Conservation (phyloP, 2,329 filamentous ascomycete genomes). For the Verticillium zaregamsianum region DNA sequence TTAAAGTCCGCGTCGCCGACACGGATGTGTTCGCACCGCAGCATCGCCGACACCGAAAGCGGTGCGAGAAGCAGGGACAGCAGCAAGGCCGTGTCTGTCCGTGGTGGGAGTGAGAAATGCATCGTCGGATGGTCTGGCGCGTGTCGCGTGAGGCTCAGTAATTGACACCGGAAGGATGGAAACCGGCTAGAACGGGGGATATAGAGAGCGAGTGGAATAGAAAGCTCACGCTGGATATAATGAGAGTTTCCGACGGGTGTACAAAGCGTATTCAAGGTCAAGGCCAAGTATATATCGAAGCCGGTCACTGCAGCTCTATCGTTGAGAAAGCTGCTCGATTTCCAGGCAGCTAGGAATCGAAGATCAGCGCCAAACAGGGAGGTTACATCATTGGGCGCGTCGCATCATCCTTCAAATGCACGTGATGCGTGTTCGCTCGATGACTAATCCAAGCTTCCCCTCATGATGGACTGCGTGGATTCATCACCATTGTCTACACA, state of each 20-base stretch:
- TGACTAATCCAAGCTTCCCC: neutral
- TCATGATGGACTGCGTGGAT: neutral
- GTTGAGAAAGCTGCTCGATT: neutral
- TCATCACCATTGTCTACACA: neutral
- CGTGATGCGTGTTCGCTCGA: neutral
- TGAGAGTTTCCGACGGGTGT: neutral
- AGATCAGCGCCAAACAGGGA: neutral
- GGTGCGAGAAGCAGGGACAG: slow-evolving; percentile 31
- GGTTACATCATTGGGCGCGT: slow-evolving; percentile 2
- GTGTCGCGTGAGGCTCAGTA: slow-evolving; percentile 15
- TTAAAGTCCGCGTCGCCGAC: slow-evolving; percentile 60
- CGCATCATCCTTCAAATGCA: neutral
- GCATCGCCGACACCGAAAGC: slow-evolving; percentile 38
- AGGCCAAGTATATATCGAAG: neutral
- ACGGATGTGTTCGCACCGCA: slow-evolving; percentile 60
- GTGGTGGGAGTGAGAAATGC: slow-evolving; percentile 16
- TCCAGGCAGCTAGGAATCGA: neutral
- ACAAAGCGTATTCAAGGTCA: neutral
- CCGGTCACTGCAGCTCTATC: neutral
- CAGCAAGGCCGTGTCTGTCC: slow-evolving; percentile 29
- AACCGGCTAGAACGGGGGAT: neutral
- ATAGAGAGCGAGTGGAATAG: neutral
- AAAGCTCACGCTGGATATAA: neutral
- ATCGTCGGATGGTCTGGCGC: slow-evolving; percentile 2
- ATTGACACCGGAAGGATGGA: neutral